Evolutionary conservation across 2,329 filamentous ascomycete species (phyloP).

Genomic region (Ophiocordyceps camponoti-saundersi): DNA sequence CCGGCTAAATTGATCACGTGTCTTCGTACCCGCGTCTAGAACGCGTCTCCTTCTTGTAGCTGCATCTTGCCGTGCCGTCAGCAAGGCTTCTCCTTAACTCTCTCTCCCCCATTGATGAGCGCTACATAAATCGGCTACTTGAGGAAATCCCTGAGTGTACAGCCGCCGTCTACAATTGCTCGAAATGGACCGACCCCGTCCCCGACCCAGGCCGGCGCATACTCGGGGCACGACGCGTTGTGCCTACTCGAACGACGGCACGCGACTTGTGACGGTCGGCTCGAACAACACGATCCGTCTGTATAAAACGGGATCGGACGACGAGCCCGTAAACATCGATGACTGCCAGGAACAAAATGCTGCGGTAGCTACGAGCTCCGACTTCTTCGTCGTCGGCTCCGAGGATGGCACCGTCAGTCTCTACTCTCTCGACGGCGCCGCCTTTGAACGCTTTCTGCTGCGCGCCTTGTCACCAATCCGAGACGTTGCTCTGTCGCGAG

Average conservation of each 20-base stretch:
- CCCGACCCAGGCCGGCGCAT: constrained; percentile 53
- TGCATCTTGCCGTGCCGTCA: not conserved
- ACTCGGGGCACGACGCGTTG: constrained; percentile 76
- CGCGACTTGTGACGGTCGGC: constrained; percentile 75
- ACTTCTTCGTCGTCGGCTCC: constrained; percentile 75
- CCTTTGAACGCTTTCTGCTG: constrained; percentile 67
- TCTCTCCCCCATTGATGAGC: too few relatives aligned
- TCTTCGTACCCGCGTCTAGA: constrained; percentile 14
- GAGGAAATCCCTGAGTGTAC: too few relatives aligned
- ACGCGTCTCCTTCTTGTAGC: constrained; percentile 18
- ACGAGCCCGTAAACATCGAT: constrained; percentile 83
- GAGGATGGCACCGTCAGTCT: constrained; percentile 94
- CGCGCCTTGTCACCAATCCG: constrained; percentile 74
- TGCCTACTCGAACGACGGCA: constrained; percentile 78
- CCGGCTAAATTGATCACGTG: constrained; percentile 4
- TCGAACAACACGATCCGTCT: constrained; percentile 87
- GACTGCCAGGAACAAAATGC: constrained; percentile 78
- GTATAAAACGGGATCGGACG: constrained; percentile 80
- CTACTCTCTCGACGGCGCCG: constrained; percentile 61
- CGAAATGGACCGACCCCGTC: constrained; percentile 16
- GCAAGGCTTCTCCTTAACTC: too few relatives aligned
- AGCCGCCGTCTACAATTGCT: not conserved
- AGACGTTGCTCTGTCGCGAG: constrained; percentile 67
- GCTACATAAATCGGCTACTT: too few relatives aligned
- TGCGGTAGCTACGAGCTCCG: constrained; percentile 57